These are phyloP conservation scores for Schrenkiella parvula DNA, from an alignment of 345 rosid species.

Conservation along the genomic window DNA sequence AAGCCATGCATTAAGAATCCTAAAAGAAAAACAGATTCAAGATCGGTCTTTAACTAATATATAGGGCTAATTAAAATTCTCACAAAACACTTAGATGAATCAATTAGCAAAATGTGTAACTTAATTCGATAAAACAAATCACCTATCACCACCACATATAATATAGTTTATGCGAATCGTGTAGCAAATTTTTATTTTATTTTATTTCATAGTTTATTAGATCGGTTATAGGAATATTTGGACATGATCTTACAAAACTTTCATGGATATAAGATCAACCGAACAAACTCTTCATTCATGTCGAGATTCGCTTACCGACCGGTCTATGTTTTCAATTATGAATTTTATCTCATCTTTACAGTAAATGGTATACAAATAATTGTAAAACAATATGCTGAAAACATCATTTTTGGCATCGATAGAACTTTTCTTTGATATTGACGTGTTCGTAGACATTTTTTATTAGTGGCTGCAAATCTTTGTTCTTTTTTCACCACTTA, in stretches of 20 bases:
- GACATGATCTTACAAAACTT: background rate
- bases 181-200: background rate
- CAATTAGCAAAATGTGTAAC: background rate
- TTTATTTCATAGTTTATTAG: background rate
- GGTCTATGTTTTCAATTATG: background rate
- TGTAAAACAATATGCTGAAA: background rate
- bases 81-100: background rate
- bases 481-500: slow-evolving; percentile 9
- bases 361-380: background rate
- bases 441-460: slow-evolving; percentile 6
- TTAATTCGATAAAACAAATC: background rate
- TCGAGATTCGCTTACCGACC: background rate
- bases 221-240: background rate
- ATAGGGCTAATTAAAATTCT: too few relatives aligned
- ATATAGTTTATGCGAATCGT: background rate
- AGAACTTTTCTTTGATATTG: background rate
- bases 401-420: background rate
- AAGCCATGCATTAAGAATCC: background rate
- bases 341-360: background rate
- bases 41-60: too few relatives aligned
- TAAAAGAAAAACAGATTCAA: background rate
- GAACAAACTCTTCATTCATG: background rate
- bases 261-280: background rate
- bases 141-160: background rate
- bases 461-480: slow-evolving; percentile 8